These are phyloP conservation scores for Tritrichomonas foetus DNA, from an alignment of 208 protist genomes.

Conservation along the genomic window DNA sequence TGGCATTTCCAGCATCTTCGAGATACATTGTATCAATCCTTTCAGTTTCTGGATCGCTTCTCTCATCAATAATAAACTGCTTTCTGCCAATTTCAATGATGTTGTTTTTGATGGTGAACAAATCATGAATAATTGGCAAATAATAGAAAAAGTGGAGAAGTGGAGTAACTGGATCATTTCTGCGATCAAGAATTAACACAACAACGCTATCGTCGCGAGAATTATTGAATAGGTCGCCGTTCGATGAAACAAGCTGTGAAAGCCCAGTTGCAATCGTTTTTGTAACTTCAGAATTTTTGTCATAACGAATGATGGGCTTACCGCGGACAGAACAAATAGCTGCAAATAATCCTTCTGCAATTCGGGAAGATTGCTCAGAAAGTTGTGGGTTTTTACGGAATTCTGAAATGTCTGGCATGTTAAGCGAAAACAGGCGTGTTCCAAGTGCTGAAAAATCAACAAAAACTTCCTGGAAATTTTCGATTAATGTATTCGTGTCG, in stretches of 20 bases:
- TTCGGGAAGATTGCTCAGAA: not conserved
- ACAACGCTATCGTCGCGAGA: not conserved
- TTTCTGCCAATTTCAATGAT: not conserved
- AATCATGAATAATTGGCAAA: not conserved
- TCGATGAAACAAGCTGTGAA: not conserved
- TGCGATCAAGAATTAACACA: not conserved
- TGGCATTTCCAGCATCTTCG: not conserved
- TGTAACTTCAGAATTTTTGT: not conserved
- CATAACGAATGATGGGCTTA: not conserved
- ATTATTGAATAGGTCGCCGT: not conserved
- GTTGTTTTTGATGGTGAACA: not conserved
- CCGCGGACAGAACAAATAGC: not conserved
- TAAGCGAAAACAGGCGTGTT: not conserved
- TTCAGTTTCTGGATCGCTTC: not conserved
- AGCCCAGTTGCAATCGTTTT: not conserved
- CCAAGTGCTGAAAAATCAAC: not conserved
- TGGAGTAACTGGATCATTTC: not conserved
- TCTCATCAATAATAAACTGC: not conserved
- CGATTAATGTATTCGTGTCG: not conserved
- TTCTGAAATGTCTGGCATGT: not conserved
- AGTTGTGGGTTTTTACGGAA: not conserved
- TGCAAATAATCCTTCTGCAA: not conserved
- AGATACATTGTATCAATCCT: not conserved
- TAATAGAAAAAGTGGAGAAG: slow-evolving; percentile 10
- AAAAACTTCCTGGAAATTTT: not conserved